Percentiles rank a stretch among this genome's conserved stretches.
phyloP scores from a whole-genome alignment of 2,329 filamentous ascomycete genomes.

The Diaporthe aspalathi region DNA sequence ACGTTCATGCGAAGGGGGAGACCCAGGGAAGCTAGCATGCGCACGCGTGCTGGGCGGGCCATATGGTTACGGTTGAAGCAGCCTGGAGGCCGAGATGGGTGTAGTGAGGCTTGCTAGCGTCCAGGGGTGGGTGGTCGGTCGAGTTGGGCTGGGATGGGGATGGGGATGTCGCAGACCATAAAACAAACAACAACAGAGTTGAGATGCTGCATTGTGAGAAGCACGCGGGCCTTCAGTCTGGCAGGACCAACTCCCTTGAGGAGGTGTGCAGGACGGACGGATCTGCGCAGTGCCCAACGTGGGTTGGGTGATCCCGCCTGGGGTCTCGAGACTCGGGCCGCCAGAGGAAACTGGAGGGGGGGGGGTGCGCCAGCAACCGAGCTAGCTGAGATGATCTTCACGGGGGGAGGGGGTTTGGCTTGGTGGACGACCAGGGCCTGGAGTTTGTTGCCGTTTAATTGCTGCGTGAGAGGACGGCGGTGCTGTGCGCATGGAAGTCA shows the following conservation, averaged over 20 bases:
- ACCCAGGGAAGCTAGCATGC: slow-evolving; percentile 22
- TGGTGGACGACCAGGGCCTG: slow-evolving; percentile 1
- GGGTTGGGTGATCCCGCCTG: slow-evolving; percentile 22
- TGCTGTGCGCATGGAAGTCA: background rate
- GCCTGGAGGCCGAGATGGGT: slow-evolving; percentile 16
- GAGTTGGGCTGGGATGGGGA: slow-evolving; percentile 1
- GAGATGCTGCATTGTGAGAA: background rate
- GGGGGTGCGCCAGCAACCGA: background rate
- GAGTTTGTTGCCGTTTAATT: slow-evolving; percentile 8
- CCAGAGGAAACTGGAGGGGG: background rate
- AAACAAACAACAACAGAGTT: background rate
- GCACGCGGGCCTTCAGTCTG: background rate
- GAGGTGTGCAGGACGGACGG: background rate
- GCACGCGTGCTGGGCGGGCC: slow-evolving; percentile 14
- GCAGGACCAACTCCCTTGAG: background rate
- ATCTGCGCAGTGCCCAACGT: slow-evolving; percentile 24
- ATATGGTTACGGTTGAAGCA: slow-evolving; percentile 10
- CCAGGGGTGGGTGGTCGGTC: background rate
- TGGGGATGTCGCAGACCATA: background rate
- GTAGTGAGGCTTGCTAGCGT: slow-evolving; percentile 28
- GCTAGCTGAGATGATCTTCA: slow-evolving; percentile 27
- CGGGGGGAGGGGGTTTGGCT: background rate
- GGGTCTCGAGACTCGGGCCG: slow-evolving; percentile 24
- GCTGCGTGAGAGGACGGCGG: background rate
- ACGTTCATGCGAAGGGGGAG: slow-evolving; percentile 14